Conservation (phyloP, 1,284 basidiomycete species). For the Boletus hoseneyae region DNA sequence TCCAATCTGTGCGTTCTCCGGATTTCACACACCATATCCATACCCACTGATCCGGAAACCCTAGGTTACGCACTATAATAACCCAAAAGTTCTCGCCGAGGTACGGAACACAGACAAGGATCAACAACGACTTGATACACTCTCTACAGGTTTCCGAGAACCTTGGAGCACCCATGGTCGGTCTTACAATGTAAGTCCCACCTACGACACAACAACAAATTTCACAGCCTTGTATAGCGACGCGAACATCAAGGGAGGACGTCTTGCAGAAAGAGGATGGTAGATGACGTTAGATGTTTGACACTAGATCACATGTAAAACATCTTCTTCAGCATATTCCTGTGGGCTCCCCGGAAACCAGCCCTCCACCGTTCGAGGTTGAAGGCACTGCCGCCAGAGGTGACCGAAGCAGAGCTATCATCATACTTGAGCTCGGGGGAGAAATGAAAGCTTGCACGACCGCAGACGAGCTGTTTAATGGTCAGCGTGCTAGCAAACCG, state of each 20-base stretch:
- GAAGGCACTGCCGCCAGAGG: slow-evolving; percentile 25
- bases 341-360: slow-evolving; percentile 25
- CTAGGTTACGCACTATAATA: slow-evolving; percentile 93
- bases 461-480: slow-evolving; percentile 46
- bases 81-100: slow-evolving; percentile 82
- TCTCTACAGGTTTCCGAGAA: slow-evolving; percentile 73
- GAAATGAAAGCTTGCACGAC: slow-evolving; percentile 46
- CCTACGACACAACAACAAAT: slow-evolving; percentile 4
- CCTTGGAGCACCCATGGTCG: slow-evolving; percentile 91
- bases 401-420: slow-evolving; percentile 31
- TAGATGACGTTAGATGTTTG: slow-evolving; percentile 28
- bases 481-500: neutral
- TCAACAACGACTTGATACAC: neutral
- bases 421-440: slow-evolving; percentile 35
- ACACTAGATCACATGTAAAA: slow-evolving; percentile 38
- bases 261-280: slow-evolving; percentile 48
- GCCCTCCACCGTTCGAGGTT: slow-evolving; percentile 37
- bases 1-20: slow-evolving; percentile 72
- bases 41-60: slow-evolving; percentile 9
- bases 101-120: slow-evolving; percentile 33
- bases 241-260: slow-evolving; percentile 62
- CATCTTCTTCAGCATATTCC: slow-evolving; percentile 33
- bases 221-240: slow-evolving; percentile 41
- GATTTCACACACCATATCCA: neutral
- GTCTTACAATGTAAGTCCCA: slow-evolving; percentile 75